phyloP scores from a whole-genome alignment of 2,329 filamentous ascomycete species.

The Zasmidium cellare region DNA sequence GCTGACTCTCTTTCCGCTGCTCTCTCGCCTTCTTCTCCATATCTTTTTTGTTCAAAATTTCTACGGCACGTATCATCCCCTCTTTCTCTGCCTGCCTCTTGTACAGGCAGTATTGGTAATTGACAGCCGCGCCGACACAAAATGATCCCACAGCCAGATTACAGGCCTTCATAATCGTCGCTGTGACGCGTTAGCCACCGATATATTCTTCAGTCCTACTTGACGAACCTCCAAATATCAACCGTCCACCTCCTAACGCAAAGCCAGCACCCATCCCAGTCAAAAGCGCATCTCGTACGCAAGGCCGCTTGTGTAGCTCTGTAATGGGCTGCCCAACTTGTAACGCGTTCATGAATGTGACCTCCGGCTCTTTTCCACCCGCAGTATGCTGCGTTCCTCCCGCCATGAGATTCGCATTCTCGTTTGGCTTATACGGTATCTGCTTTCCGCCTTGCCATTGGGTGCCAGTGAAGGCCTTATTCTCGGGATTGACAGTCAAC shows the following conservation, averaged over 20 bases:
- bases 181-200: constrained; percentile 38
- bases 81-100: constrained; percentile 71
- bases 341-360: constrained; percentile 57
- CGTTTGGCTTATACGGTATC: constrained; percentile 31
- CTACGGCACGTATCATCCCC: constrained; percentile 82
- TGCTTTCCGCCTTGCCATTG: constrained; percentile 35
- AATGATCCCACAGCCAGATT: constrained; percentile 87
- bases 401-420: constrained; percentile 57
- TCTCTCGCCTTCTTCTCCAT: constrained; percentile 57
- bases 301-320: constrained; percentile 75
- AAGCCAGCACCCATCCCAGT: constrained; percentile 81
- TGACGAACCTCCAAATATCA: constrained; percentile 77
- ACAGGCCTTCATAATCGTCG: constrained; percentile 64
- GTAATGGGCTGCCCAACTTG: constrained; percentile 67
- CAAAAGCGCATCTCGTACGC: constrained; percentile 78
- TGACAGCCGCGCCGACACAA: constrained; percentile 65
- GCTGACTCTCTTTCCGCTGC: constrained; percentile 42
- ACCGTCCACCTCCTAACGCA: constrained; percentile 70
- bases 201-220: constrained; percentile 25
- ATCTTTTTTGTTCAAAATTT: constrained; percentile 75
- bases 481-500: constrained; percentile 31
- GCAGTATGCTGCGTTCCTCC: constrained; percentile 60
- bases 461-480: constrained; percentile 35
- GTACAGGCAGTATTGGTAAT: constrained; percentile 83
- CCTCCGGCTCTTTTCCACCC: constrained; percentile 63